Evolutionary conservation across 805 yeast genomes (phyloP).

Genomic region (Candida tammaniensis): DNA sequence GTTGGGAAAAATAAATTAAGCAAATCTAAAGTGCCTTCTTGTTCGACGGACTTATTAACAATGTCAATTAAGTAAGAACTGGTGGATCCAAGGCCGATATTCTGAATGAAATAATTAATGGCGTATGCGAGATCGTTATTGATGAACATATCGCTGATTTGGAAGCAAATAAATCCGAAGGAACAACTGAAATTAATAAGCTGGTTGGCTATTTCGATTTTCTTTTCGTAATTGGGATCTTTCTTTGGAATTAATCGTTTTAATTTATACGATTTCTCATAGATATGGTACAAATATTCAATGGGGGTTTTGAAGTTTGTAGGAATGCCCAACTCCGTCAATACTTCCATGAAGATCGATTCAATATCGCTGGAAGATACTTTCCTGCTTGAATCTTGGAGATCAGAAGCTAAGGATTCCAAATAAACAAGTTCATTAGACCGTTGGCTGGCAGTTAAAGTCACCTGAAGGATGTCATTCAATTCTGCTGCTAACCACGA

Average conservation of each 20-base stretch:
- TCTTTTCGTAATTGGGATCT: constrained; percentile 34
- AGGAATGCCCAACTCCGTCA: constrained; percentile 54
- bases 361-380: constrained; percentile 42
- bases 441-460: constrained; percentile 20
- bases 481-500: constrained; percentile 43
- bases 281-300: constrained; percentile 45
- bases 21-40: constrained; percentile 62
- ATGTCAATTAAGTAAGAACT: constrained; percentile 53
- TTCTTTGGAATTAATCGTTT: constrained; percentile 45
- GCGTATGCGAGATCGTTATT: constrained; percentile 34
- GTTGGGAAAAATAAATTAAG: constrained; percentile 51
- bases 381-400: constrained; percentile 8
- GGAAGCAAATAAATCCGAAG: constrained; percentile 67
- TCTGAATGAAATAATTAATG: constrained; percentile 22
- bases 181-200: constrained; percentile 50
- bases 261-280: constrained; percentile 37
- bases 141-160: constrained; percentile 61
- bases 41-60: constrained; percentile 57
- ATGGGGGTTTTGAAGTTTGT: constrained; percentile 33
- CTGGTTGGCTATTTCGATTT: constrained; percentile 44
- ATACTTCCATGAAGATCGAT: constrained; percentile 50
- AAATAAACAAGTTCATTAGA: constrained; percentile 18
- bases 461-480: constrained; percentile 34
- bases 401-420: constrained; percentile 24
- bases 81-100: constrained; percentile 15